Conservation (phyloP, 2,329 filamentous ascomycete species). For the Colletotrichum tofieldiae region DNA sequence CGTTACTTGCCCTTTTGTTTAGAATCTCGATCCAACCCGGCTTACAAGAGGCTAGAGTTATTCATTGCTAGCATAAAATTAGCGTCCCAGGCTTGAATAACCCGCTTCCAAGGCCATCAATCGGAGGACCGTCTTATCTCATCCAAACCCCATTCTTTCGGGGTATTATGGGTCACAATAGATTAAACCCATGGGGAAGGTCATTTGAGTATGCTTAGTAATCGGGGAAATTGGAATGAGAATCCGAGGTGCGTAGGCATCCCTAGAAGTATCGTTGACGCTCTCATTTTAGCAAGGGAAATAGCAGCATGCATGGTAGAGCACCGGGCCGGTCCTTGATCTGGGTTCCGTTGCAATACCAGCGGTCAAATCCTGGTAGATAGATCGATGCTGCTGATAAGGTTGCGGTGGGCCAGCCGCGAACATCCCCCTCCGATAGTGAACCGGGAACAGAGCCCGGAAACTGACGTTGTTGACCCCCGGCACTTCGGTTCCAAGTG, state of each 20-base stretch:
- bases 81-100: not conserved
- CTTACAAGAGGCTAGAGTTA: not conserved
- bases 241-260: not conserved
- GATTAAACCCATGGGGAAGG: not conserved
- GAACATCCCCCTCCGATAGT: not conserved
- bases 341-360: not conserved
- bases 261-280: not conserved
- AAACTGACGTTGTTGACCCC: not conserved
- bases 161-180: not conserved
- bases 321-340: slow-evolving; percentile 7
- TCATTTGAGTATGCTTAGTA: not conserved
- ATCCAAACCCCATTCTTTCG: not conserved
- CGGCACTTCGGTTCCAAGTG: slow-evolving; percentile 1
- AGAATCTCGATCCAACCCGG: too few relatives aligned
- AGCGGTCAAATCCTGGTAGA: not conserved
- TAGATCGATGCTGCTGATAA: not conserved
- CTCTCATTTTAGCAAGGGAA: not conserved
- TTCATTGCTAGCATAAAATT: not conserved
- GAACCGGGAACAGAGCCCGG: slow-evolving; percentile 17
- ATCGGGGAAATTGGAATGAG: not conserved
- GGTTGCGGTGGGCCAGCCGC: not conserved
- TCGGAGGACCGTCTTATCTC: not conserved
- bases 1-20: too few relatives aligned
- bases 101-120: not conserved
- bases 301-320: not conserved